A percentile compares a stretch with the other conserved stretches of the same genome.
phyloP scores from a whole-genome alignment of 1,139 yeast species.

The Saccharomyces hybrid region DNA sequence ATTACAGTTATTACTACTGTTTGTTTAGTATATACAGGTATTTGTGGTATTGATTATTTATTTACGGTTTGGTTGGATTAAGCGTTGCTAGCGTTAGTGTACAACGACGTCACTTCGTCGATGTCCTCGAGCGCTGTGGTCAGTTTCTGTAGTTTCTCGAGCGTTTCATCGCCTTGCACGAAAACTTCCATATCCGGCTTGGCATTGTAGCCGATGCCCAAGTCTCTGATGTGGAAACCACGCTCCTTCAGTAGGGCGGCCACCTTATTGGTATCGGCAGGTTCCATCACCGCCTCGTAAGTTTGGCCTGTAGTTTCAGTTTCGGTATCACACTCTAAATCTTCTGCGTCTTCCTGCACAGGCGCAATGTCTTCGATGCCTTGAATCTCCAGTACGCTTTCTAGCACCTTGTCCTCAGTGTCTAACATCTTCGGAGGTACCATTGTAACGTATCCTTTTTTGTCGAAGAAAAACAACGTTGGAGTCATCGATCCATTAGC shows the following conservation, averaged over 20 bases:
- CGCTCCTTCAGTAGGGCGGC: conserved; percentile 48
- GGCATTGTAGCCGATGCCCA: conserved; percentile 63
- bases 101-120: conserved; percentile 52
- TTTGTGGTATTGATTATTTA: not conserved
- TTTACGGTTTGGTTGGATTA: conserved; percentile 40
- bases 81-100: conserved; percentile 55
- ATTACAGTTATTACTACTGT: conserved; percentile 3
- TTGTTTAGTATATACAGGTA: not conserved
- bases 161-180: conserved; percentile 46
- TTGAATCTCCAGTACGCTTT: conserved; percentile 57
- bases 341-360: conserved; percentile 38
- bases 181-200: conserved; percentile 52
- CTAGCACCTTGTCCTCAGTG: conserved; percentile 56
- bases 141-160: conserved; percentile 49
- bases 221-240: conserved; percentile 57
- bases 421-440: conserved; percentile 33
- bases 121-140: conserved; percentile 38
- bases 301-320: conserved; percentile 9
- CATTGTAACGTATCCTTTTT: conserved; percentile 63
- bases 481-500: conserved; percentile 68
- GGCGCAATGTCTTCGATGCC: conserved; percentile 81
- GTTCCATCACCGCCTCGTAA: conserved; percentile 45
- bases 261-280: conserved; percentile 52
- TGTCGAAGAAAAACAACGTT: conserved; percentile 65
- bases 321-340: conserved; percentile 16